Conservation (phyloP, 495 filamentous ascomycete genomes). For the Oleoguttula mirabilis region DNA sequence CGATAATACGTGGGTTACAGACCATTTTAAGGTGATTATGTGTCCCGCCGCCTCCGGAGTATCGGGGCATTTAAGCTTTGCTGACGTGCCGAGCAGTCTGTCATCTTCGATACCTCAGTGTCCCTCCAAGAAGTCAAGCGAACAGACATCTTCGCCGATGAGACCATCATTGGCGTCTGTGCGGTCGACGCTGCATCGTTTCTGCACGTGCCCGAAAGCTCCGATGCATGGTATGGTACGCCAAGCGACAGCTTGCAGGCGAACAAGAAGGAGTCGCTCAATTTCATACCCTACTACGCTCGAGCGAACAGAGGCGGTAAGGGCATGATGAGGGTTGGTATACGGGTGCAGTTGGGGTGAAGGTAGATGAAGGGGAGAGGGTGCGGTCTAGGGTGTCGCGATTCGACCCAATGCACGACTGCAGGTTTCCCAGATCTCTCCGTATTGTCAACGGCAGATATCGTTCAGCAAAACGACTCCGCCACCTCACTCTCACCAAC, state of each 20-base stretch:
- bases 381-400: too few relatives aligned
- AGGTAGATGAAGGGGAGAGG: too few relatives aligned
- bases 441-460: too few relatives aligned
- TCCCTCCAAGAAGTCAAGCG: not conserved
- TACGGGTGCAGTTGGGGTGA: not conserved
- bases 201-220: not conserved
- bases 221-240: not conserved
- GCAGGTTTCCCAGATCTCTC: too few relatives aligned
- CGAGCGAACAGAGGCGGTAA: constrained; percentile 14
- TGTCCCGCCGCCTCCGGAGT: constrained; percentile 1
- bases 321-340: constrained; percentile 1
- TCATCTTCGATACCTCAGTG: not conserved
- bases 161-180: not conserved
- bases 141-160: not conserved
- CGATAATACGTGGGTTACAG: constrained; percentile 44
- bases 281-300: constrained; percentile 17
- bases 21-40: constrained; percentile 41
- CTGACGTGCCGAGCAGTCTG: not conserved
- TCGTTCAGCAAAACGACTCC: too few relatives aligned
- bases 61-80: too few relatives aligned
- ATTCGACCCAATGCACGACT: too few relatives aligned
- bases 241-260: not conserved
- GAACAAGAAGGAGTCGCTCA: not conserved
- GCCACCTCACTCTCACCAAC: too few relatives aligned
- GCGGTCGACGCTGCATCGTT: not conserved